These are phyloP conservation scores for Rhizoclosmatium globosum DNA, from an alignment of 192 early-diverging fungal species.

Conservation along the genomic window DNA sequence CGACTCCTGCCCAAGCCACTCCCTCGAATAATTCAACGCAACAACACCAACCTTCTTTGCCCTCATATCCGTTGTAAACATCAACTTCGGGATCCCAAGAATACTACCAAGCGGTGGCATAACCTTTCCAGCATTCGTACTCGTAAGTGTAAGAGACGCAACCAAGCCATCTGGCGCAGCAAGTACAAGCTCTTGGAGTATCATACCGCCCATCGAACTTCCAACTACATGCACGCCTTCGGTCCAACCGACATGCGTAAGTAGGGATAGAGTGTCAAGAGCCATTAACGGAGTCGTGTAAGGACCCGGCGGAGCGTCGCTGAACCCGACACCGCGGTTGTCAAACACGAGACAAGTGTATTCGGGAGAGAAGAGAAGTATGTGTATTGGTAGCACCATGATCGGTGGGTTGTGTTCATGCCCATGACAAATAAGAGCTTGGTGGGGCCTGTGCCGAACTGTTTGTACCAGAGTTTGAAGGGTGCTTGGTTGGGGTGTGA, in stretches of 20 bases:
- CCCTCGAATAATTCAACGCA: no score
- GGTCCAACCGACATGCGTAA: conserved; percentile 80
- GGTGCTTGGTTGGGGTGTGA: conserved; percentile 47
- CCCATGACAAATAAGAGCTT: conserved; percentile 83
- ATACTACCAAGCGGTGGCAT: conserved; percentile 42
- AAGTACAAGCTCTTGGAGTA: conserved; percentile 74
- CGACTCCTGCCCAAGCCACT: no score
- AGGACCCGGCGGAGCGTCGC: conserved; percentile 53
- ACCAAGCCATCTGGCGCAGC: conserved; percentile 64
- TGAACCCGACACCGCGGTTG: conserved; percentile 81
- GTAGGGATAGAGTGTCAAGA: conserved; percentile 70
- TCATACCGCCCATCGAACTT: conserved; percentile 85
- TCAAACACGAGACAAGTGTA: conserved; percentile 84
- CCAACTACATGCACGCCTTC: conserved; percentile 78
- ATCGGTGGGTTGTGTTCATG: conserved; percentile 39
- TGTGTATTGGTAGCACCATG: conserved; percentile 66
- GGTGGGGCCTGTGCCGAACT: conserved; percentile 74
- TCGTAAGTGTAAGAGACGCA: conserved; percentile 63
- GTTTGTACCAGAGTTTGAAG: conserved; percentile 78
- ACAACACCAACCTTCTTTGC: no score
- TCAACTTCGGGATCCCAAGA: conserved; percentile 10
- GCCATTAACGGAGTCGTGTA: conserved; percentile 81
- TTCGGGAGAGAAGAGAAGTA: conserved; percentile 70
- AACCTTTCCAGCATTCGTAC: conserved; percentile 63
- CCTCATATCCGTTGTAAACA: no score